Evolutionary conservation across 257 asterid species (phyloP).

Genomic region (Plantago ovata): DNA sequence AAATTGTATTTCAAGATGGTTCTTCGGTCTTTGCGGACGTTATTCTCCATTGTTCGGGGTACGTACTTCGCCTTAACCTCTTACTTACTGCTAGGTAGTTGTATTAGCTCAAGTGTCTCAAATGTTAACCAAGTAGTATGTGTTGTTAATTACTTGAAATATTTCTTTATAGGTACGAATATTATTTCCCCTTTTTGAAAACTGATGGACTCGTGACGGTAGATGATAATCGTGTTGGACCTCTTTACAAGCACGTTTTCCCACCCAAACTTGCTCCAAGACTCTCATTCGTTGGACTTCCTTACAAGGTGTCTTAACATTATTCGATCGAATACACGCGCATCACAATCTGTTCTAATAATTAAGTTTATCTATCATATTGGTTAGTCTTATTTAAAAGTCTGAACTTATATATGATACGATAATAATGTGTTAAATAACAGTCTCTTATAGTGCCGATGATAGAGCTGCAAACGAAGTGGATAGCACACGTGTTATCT

Average conservation of each 20-base stretch:
- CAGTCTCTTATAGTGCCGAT: slow-evolving; percentile 24
- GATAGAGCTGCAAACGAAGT: slow-evolving; percentile 45
- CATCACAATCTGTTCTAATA: too few species aligned
- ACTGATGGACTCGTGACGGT: slow-evolving; percentile 36
- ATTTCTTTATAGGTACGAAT: slow-evolving; percentile 28
- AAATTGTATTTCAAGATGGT: slow-evolving; percentile 44
- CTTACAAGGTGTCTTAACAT: slow-evolving; percentile 29
- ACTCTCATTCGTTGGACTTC: slow-evolving; percentile 45
- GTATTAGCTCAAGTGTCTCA: too few species aligned
- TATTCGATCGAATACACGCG: too few species aligned
- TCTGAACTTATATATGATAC: too few species aligned
- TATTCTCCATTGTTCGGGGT: slow-evolving; percentile 49
- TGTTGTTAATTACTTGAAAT: too few species aligned
- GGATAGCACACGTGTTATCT: slow-evolving; percentile 40
- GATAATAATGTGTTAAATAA: background rate
- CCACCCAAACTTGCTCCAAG: slow-evolving; percentile 46
- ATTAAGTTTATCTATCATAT: too few species aligned
- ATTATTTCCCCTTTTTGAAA: slow-evolving; percentile 35
- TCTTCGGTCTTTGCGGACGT: slow-evolving; percentile 30
- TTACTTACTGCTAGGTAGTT: too few species aligned
- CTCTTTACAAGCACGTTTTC: slow-evolving; percentile 48
- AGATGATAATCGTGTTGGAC: slow-evolving; percentile 46
- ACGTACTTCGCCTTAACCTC: too few species aligned
- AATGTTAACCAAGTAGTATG: too few species aligned
- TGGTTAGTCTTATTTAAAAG: too few species aligned